Evolutionary conservation across 176 grass and related monocot genomes (phyloP), one percentile per base, ranked within the genome.

Genomic region (Typha latifolia): DNA sequence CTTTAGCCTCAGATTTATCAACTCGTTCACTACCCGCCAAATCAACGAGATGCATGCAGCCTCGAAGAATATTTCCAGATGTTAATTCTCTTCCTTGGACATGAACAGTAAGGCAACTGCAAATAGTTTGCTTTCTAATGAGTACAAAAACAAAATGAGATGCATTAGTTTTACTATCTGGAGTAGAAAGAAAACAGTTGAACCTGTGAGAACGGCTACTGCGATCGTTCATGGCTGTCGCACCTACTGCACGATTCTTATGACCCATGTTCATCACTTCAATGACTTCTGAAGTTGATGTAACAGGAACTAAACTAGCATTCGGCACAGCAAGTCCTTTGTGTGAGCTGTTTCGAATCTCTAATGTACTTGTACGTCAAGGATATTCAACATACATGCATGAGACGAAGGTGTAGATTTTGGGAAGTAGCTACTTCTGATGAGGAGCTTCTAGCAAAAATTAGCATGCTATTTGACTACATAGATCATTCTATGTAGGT

Each of bases 181-280:
- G 66, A 18, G 19, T 49, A 69, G 37, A 56, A n/a, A 69, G 11
- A 29, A 56, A 14, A 77, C 14, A 47, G 72, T 34, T 69, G 64
- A 52, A 86, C 93, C 88, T 96, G 68, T 96, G 93, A 66, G 93
- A 96, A 51, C 93, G 93, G 77, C 93, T 96, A 73, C 93, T 96
- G 64, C 85, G 83, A 68, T 96, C 93, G 84, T 96, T 96, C 82
- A 96, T 88, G 63, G 93, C 77, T 0, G 93, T 96, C 68, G 88
- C 77, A 82, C 85, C 80, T 14, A 91, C 88, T 67, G 85, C 85
- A 53, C 93, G 88, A 52, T 91, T 96, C 69, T 72, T 84, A 72
- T 96, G 93, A 49, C 88, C 93, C 59, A 86, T 62, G 71, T 91
- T 86, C 88, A 96, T 96, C 59, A 96, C 69, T 31, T 91, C 85